Base-by-base conservation (phyloP, 75 land plant species). In the Cryptomeria japonica region DNA sequence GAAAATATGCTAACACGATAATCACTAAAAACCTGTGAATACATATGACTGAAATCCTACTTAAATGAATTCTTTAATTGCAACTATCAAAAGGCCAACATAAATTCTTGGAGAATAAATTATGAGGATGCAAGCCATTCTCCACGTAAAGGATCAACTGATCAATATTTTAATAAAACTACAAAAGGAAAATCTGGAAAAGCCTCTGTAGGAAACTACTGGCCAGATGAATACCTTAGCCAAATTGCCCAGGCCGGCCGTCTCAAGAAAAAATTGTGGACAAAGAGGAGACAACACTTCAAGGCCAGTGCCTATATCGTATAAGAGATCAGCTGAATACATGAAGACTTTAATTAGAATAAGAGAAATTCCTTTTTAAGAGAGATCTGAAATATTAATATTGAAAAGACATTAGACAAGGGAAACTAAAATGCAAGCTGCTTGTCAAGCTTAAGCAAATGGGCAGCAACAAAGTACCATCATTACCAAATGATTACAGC, bases 191-290 rank as follows among this genome's bases (percentile, higher is more conserved):
- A 36, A 49, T 41, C 38, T 31, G 42, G 85, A 86, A 31, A 72
- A 86, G 19, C 38, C 31, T 58, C 75, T 42, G 31, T 70, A 86
- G 38, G 41, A 56, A 88, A 28, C 41, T 49, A 25, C 22, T 11
- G 41, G 51, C 18, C 39, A 89, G 5, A 82, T 19, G 46, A 31
- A n/a, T 80, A 96, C 99, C 97, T 98, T 98, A 19, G 99, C 99
- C 88, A 98, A 95, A 86, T 98, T 98, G 3, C 97, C 99, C 42
- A 97, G 87, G 13, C 99, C 99, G 64, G 99, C 99, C 90, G 97
- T 92, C 88, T 96, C 92, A 86, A 98, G 99, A 87, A 98, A 98
- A 44, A 97, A 92, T 64, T 97, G 97, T 39, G 99, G 99, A 82
- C 99, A 98, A 58, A 97, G 83, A 1, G 99, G 99, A 84, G 99